phyloP scores from a whole-genome alignment of 2,329 filamentous ascomycete species.

The Microdochium trichocladiopsis region DNA sequence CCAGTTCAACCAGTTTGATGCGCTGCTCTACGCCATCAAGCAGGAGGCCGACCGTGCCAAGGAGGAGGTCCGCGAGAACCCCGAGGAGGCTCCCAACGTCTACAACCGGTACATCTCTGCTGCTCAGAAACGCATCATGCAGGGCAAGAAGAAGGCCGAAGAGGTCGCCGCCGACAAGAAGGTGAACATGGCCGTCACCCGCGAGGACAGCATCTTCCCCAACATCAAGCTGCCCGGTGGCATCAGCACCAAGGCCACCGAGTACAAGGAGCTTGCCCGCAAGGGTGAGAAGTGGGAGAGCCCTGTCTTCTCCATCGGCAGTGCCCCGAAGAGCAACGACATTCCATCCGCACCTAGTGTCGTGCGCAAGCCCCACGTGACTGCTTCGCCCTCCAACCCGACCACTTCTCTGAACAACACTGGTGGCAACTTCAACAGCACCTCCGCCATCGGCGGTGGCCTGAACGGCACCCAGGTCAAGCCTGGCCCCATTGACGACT shows the following conservation, averaged over 20 bases:
- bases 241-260: slow-evolving; percentile 87
- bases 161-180: slow-evolving; percentile 56
- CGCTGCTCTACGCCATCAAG: slow-evolving; percentile 69
- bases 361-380: slow-evolving; percentile 34
- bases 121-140: slow-evolving; percentile 63
- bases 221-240: slow-evolving; percentile 79
- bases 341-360: slow-evolving; percentile 56
- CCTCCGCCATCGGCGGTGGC: background rate
- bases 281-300: slow-evolving; percentile 95
- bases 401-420: background rate
- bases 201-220: slow-evolving; percentile 85
- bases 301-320: slow-evolving; percentile 84
- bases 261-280: slow-evolving; percentile 80
- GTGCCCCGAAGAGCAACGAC: slow-evolving; percentile 62
- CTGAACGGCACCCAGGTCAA: background rate
- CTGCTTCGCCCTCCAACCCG: background rate
- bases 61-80: slow-evolving; percentile 59
- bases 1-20: slow-evolving; percentile 69
- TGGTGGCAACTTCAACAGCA: background rate
- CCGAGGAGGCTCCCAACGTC: slow-evolving; percentile 70
- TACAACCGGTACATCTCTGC: slow-evolving; percentile 80
- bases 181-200: slow-evolving; percentile 77
- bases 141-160: slow-evolving; percentile 73
- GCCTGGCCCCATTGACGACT: background rate
- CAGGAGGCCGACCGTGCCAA: slow-evolving; percentile 70